Evolutionary conservation across 192 early-diverging fungal genomes (phyloP), one percentile per base, ranked within the genome.

Genomic region (Linnemannia schmuckeri): DNA sequence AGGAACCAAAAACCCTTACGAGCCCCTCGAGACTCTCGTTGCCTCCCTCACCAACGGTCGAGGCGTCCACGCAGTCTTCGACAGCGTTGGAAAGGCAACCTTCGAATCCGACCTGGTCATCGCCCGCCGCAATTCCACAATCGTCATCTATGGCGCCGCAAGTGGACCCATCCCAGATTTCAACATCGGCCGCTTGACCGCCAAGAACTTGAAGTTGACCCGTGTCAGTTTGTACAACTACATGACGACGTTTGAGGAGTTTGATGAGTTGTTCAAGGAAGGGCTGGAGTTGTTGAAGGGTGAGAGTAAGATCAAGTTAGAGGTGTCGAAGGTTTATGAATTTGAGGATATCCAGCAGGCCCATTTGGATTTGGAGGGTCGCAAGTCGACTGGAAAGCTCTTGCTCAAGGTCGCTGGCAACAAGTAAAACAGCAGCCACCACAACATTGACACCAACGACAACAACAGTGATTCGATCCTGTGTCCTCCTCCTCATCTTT

Each of bases 91-190:
- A 27, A 94, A 93, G 70, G 85, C 92, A 9, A 97, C 97, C 0
- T 98, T 96, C 79, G 93, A 94, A 68, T 88, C 87, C 10, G 94
- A 94, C 30, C 84, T 97, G 2, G 81, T 89, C 9, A 93, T 90
- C 22, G 74, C 93, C 68, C 84, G 93, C 7, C 89, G 91, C 20
- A 78, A 93, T 17, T 96, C 96, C 13, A 89, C 88, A 41, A 74
- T 97, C 81, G 90, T 97, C 63, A 93, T 93, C 1, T 98, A 95
- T 91, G 97, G 97, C 38, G 96, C 95, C 83, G 94, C 96, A 3
- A 95, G 95, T 49, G 97, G 97, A 1, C 89, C 92, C 22, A 93
- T 96, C 38, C 92, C 91, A 24, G 92, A 92, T 12, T 87, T 95
- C 40, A 88, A 76, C 71, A 52, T 93, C 66, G 72, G 81, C 37